Evolutionary conservation across 768 basidiomycete species (phyloP).

Genomic region (Kwoniella shandongensis): DNA sequence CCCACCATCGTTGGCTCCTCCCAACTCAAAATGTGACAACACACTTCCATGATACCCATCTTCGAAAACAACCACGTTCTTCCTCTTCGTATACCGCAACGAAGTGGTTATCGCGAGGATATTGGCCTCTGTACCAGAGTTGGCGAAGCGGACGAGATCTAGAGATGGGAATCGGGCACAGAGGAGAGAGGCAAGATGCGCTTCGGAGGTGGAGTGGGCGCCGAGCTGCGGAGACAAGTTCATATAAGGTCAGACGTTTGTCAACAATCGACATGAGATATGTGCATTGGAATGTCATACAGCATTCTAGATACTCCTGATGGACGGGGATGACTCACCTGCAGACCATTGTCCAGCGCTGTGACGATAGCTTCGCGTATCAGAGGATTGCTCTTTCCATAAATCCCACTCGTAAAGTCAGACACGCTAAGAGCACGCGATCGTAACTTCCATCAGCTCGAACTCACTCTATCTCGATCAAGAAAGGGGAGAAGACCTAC

Average conservation of each 20-base stretch:
- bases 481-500: constrained; percentile 8
- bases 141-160: constrained; percentile 27
- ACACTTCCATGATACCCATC: constrained; percentile 30
- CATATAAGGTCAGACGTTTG: background rate
- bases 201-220: constrained; percentile 21
- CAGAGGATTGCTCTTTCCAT: constrained; percentile 26
- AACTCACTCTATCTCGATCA: background rate
- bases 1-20: constrained; percentile 5
- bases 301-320: background rate
- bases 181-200: constrained; percentile 15
- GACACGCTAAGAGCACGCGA: constrained; percentile 7
- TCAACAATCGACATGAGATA: background rate
- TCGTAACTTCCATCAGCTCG: background rate
- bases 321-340: constrained; percentile 11
- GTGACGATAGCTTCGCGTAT: constrained; percentile 22
- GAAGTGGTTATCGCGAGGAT: constrained; percentile 20
- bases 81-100: constrained; percentile 14
- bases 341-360: constrained; percentile 25
- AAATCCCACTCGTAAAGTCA: constrained; percentile 29
- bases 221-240: constrained; percentile 20
- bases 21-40: constrained; percentile 13
- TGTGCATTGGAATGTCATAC: background rate
- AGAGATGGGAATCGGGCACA: constrained; percentile 24
- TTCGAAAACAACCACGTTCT: constrained; percentile 26
- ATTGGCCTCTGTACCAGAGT: constrained; percentile 33